Evolutionary conservation across 257 asterid species (phyloP), one percentile per base, ranked within the genome.

Genomic region (Rehmannia glutinosa): DNA sequence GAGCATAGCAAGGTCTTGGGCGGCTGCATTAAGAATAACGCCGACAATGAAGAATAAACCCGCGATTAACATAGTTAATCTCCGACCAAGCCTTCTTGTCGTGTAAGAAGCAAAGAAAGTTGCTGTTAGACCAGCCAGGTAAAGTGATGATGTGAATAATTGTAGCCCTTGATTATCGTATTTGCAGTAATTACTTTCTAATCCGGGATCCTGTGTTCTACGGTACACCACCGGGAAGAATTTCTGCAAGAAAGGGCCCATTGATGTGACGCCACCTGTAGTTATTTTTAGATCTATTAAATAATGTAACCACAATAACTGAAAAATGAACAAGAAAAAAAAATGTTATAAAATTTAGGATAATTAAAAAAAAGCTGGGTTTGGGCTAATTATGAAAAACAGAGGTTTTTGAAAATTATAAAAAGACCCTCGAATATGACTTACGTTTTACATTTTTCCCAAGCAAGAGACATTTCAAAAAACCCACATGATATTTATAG

Each of bases 21-120:
- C 98, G 0, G 94, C 94, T 3, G 98, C 75, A 73, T 87, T 91
- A 1, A 91, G 66, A 24, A 60, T 20, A n/a, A 85, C 92, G 24
- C 98, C 96, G 24, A 43, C 54, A 0, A 79, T 35, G 81, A 91
- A 89, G 84, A 91, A 91, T 3, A 71, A 0, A 0, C 98, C 98
- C 1, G 98, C 95, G 23, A 91, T 85, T 21, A 91, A 65, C 98
- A 91, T 91, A 5, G 95, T 92, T 5, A 62, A 70, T 43, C 77
- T 64, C 41, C 98, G 77, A 0, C 98, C 98, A 0, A 89, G 84
- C 50, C 5, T 77, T 67, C 96, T 84, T 3, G 97, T 89, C 0
- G 98, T 89, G 82, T 87, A 89, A 0, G 98, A 92, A 11, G 98
- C 98, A 38, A 89, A 89, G 80, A 92, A 92, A 0, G 97, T 92